Base-by-base conservation (phyloP, 495 filamentous ascomycete genomes). In the Copromyces sp. region DNA sequence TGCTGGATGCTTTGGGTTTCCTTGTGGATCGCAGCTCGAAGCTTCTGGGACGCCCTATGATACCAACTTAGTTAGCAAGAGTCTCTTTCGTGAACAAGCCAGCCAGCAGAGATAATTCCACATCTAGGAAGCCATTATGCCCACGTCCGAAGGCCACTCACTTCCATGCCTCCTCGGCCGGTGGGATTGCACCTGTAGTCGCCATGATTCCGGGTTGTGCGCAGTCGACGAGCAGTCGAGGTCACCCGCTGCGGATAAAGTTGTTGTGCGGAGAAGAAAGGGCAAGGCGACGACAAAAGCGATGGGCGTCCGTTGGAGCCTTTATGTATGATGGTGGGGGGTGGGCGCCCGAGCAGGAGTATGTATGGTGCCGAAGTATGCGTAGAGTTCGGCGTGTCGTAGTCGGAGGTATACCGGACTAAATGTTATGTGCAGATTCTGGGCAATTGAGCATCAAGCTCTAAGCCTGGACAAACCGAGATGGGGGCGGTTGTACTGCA, bases 1-100 rank as follows among this genome's bases (percentile, higher is more conserved):
- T 83, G 82, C 68, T 83, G 82, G 69, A 85, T 74, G 59, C 88
- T 82, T 53, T 88, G 81, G 24, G 78, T 69, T 72, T 81, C 77
- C 71, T 80, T 82, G 24, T 72, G 41, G 53, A 81, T 74, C 2
- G 75, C 69, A 69, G 17, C 69, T 24, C 77, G 76, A 24, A 73
- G 32, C 68, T 76, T 81, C 65, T 78, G 74, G 53, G 78, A 79
- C 9, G 68, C 39, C 71, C 80, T 82, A 35, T 9, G 53, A 39
- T 9, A 37, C 6, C 35, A 39, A 14, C 29, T 4, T 8, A 6
- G 73, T 78, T 73, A 80, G 74, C 65, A 68, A 73, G 14, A 2
- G 16, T n/a, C 2, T 8, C 7, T 24, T 40, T 53, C n/a, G 32
- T 5, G 69, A 12, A 68, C 5, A 38, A 20, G 7, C 37, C 24